Evolutionary conservation across 768 basidiomycete species (phyloP).

Genomic region (Heimioporus sp.): DNA sequence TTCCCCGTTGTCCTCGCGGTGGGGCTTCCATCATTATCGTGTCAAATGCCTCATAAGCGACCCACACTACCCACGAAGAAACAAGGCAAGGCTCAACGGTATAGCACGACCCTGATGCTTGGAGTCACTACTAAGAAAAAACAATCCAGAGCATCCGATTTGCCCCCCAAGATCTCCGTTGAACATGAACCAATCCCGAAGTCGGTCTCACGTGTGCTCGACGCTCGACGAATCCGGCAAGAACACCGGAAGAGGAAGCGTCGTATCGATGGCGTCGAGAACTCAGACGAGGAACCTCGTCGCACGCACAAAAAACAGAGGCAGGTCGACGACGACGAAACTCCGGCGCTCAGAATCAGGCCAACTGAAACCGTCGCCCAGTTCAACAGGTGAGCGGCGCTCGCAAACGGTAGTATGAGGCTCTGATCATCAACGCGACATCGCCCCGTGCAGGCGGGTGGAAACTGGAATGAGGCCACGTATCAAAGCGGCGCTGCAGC

Average conservation of each 20-base stretch:
- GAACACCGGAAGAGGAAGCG: conserved; percentile 53
- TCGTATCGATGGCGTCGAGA: conserved; percentile 24
- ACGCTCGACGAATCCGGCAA: conserved; percentile 57
- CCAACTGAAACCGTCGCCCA: conserved; percentile 72
- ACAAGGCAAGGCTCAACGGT: conserved; percentile 43
- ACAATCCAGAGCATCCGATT: conserved; percentile 45
- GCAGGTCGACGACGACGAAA: conserved; percentile 17
- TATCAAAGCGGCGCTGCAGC: conserved; percentile 58
- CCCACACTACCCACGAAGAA: conserved; percentile 53
- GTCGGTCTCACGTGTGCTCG: conserved; percentile 59
- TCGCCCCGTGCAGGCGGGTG: conserved; percentile 51
- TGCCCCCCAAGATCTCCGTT: conserved; percentile 43
- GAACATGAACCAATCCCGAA: conserved; percentile 69
- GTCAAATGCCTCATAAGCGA: conserved; percentile 64
- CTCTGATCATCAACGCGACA: no score
- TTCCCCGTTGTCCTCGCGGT: conserved; percentile 4
- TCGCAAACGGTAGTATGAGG: neutral
- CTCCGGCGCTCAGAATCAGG: conserved; percentile 45
- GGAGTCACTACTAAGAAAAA: neutral
- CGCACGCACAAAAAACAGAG: conserved; percentile 28
- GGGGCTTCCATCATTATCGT: conserved; percentile 23
- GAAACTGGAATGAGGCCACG: conserved; percentile 68
- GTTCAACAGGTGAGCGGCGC: conserved; percentile 62
- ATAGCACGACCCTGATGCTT: conserved; percentile 9
- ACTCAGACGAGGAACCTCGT: conserved; percentile 24